These are phyloP conservation scores for Sugiyamaella floridensis DNA, from an alignment of 805 yeast species.

Conservation along the genomic window DNA sequence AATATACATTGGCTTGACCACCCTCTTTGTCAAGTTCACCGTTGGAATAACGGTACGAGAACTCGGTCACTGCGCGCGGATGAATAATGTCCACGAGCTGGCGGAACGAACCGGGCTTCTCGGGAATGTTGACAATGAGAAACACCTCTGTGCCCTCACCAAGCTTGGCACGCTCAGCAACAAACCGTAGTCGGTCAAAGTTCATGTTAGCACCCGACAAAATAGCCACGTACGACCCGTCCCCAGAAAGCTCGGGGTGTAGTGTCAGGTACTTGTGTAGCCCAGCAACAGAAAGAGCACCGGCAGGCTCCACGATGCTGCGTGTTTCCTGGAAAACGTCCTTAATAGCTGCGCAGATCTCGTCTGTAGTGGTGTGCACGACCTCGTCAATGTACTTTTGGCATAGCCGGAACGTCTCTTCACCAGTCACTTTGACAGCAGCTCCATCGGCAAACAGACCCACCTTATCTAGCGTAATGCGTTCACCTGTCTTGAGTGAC, in stretches of 20 bases:
- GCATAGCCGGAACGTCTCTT: slow-evolving; percentile 81
- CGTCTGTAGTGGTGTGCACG: slow-evolving; percentile 80
- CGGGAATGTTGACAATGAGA: slow-evolving; percentile 84
- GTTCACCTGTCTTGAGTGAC: slow-evolving; percentile 51
- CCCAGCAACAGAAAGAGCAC: slow-evolving; percentile 95
- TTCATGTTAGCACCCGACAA: slow-evolving; percentile 98
- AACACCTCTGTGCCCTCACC: slow-evolving; percentile 98
- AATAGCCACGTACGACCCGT: slow-evolving; percentile 71
- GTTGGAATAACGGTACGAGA: slow-evolving; percentile 69
- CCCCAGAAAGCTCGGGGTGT: slow-evolving; percentile 60
- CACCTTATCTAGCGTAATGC: slow-evolving; percentile 57
- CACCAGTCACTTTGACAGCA: slow-evolving; percentile 85
- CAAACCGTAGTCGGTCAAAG: slow-evolving; percentile 91
- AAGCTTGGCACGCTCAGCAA: slow-evolving; percentile 93
- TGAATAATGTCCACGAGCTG: slow-evolving; percentile 68
- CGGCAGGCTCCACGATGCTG: slow-evolving; percentile 91
- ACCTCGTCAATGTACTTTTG: slow-evolving; percentile 81
- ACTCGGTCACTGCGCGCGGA: slow-evolving; percentile 91
- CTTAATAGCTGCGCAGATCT: slow-evolving; percentile 93
- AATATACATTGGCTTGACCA: slow-evolving; percentile 63
- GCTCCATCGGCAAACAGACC: slow-evolving; percentile 99
- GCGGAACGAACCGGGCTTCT: slow-evolving; percentile 82
- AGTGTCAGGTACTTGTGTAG: slow-evolving; percentile 68
- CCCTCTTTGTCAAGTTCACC: slow-evolving; percentile 30
- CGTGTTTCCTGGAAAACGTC: slow-evolving; percentile 96